Evolutionary conservation across 345 rosid species (phyloP), one percentile per base, ranked within the genome.

Genomic region (Cochlearia excelsa): DNA sequence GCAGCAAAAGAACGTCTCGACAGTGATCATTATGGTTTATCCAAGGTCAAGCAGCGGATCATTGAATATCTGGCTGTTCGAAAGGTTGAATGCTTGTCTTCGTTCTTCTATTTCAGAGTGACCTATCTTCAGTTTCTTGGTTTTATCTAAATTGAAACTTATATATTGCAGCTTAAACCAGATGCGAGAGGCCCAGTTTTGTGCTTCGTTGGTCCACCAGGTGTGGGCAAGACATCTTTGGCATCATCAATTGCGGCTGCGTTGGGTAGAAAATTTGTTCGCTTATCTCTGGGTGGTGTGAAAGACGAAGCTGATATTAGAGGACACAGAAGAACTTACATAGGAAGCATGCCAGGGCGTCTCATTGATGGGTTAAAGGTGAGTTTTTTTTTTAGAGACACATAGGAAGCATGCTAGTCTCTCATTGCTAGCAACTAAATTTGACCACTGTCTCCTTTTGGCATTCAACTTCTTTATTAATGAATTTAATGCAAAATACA

Each of bases 301-400:
- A 93, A 87, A 82, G 99, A 93, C 69, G 99, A 93, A 81, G 97
- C 97, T 60, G 99, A 93, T 74, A 89, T 93, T 48, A 85, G 97
- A 80, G 99, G 99, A 68, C 99, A 93, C 62, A 77, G 99, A 75
- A 85, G 99, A 75, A 93, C 99, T 16, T 93, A 93, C 74, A 89
- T 89, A 65, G 97, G 97, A 54, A 93, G 99, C 79, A 89, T 93
- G 99, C 97, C 99, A 40, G 99, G 97, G 64, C 97, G 96, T 70
- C 97, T 93, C 47, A 85, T 93, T 75, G 97, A 89, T 68, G 97
- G 99, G 51, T 44, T 93, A 66, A 92, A 92, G 95, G 99, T 93
- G 66, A 65, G 48, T 41, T 31, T 11, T 41, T 40, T 35, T 61
- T 52, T 16, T 16, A 16, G 23, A 16, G 23, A 16, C 23, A 16